Percentiles rank a stretch among this genome's conserved stretches.
phyloP scores from a whole-genome alignment of 2,329 filamentous ascomycete species.

The Septoria linicola region DNA sequence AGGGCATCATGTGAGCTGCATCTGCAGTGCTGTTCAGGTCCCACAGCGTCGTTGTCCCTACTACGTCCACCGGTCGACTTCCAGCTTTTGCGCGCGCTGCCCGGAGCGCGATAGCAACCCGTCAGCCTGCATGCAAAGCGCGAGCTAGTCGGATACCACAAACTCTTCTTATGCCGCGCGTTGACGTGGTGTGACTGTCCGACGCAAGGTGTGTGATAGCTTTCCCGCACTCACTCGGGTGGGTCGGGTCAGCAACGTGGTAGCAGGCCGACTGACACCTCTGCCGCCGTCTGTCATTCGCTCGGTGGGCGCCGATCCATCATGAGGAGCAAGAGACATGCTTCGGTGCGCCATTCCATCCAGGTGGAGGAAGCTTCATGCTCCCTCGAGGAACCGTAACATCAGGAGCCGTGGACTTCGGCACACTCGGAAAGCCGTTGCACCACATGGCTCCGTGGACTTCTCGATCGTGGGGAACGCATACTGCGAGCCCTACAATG shows the following conservation, averaged over 20 bases:
- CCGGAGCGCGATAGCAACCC: no score
- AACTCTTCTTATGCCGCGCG: not conserved
- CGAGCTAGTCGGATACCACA: not conserved
- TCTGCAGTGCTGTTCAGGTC: no score
- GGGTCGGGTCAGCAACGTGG: slow-evolving; percentile 9
- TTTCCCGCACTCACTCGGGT: not conserved
- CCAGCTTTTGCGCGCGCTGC: no score
- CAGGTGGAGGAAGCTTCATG: slow-evolving; percentile 16
- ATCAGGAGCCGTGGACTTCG: slow-evolving; percentile 11
- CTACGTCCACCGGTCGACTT: no score
- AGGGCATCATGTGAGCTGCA: no score
- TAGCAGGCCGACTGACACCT: not conserved
- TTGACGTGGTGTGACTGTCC: not conserved
- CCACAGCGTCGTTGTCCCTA: no score
- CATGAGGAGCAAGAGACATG: slow-evolving; percentile 10
- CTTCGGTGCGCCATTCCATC: slow-evolving; percentile 13
- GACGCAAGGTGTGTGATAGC: not conserved
- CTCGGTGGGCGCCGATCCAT: slow-evolving; percentile 1
- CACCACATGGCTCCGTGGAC: not conserved
- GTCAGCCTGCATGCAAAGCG: not conserved
- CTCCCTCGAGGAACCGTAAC: slow-evolving; percentile 12
- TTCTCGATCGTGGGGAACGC: not conserved
- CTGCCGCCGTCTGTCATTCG: slow-evolving; percentile 8
- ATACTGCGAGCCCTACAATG: slow-evolving; percentile 4
- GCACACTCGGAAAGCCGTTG: not conserved